Percentiles rank a stretch among this genome's conserved stretches.
These are phyloP conservation scores for Tetraselmis striata DNA, from an alignment of 139 green algal species.

Conservation along the genomic window DNA sequence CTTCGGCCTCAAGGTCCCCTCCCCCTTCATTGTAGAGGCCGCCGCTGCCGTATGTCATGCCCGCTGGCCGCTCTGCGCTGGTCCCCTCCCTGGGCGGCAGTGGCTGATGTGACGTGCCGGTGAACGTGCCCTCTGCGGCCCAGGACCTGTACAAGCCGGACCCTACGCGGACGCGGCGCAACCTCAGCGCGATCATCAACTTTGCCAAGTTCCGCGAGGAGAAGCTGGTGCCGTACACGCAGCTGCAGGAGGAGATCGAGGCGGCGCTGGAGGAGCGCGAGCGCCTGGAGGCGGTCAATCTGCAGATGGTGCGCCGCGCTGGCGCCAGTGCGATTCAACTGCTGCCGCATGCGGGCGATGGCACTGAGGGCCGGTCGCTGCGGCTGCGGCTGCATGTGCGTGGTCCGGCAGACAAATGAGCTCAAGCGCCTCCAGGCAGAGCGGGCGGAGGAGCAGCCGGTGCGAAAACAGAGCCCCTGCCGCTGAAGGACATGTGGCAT, in stretches of 20 bases:
- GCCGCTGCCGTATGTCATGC: background rate
- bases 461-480: background rate
- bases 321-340: background rate
- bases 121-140: background rate
- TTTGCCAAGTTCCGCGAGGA: conserved; percentile 92
- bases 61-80: background rate
- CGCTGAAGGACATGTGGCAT: conserved; percentile 12
- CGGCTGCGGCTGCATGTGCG: no score
- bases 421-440: conserved; percentile 44
- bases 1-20: conserved; percentile 63
- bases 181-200: conserved; percentile 89
- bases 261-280: conserved; percentile 34
- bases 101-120: background rate
- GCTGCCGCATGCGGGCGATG: no score
- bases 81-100: background rate
- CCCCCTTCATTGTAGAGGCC: background rate
- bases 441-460: conserved; percentile 26
- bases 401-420: conserved; percentile 27
- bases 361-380: no score
- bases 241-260: conserved; percentile 47
- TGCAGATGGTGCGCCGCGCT: conserved; percentile 34
- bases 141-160: conserved; percentile 91
- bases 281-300: conserved; percentile 33
- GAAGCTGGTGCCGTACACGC: conserved; percentile 67
- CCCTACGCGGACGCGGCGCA: conserved; percentile 48